These are phyloP conservation scores for Sporothrix pseudoabietina DNA, from an alignment of 2,329 filamentous ascomycete genomes.

Conservation along the genomic window DNA sequence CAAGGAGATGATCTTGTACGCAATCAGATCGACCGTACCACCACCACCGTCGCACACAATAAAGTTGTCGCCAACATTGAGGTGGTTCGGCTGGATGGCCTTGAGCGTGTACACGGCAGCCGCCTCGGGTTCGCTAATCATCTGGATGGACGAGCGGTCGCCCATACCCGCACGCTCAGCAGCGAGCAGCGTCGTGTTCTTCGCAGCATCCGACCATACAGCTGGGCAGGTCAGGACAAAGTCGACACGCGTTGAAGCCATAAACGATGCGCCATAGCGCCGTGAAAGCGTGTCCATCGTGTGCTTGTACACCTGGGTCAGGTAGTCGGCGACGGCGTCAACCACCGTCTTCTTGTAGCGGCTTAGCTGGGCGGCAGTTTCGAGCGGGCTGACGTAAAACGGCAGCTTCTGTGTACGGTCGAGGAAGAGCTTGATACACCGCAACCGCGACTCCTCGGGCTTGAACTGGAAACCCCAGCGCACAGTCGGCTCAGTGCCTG, in stretches of 20 bases:
- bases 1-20: conserved; percentile 76
- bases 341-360: conserved; percentile 75
- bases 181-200: conserved; percentile 77
- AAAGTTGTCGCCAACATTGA: conserved; percentile 68
- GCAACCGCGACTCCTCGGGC: conserved; percentile 72
- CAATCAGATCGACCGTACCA: conserved; percentile 74
- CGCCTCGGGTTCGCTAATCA: conserved; percentile 80
- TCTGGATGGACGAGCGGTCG: conserved; percentile 67
- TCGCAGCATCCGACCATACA: conserved; percentile 84
- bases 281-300: conserved; percentile 76
- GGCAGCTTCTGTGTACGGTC: conserved; percentile 79
- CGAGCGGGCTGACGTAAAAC: conserved; percentile 75
- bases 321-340: conserved; percentile 77
- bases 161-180: conserved; percentile 81
- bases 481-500: conserved; percentile 51
- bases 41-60: conserved; percentile 65
- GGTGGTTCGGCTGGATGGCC: conserved; percentile 73
- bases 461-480: conserved; percentile 86
- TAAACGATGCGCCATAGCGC: conserved; percentile 76
- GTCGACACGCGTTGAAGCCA: conserved; percentile 73
- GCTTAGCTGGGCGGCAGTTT: conserved; percentile 75
- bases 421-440: conserved; percentile 83
- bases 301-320: conserved; percentile 74
- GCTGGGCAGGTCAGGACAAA: conserved; percentile 82
- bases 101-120: conserved; percentile 79